Conservation (phyloP, 169 alveolate genomes). For the Cyclospora cayetanensis region DNA sequence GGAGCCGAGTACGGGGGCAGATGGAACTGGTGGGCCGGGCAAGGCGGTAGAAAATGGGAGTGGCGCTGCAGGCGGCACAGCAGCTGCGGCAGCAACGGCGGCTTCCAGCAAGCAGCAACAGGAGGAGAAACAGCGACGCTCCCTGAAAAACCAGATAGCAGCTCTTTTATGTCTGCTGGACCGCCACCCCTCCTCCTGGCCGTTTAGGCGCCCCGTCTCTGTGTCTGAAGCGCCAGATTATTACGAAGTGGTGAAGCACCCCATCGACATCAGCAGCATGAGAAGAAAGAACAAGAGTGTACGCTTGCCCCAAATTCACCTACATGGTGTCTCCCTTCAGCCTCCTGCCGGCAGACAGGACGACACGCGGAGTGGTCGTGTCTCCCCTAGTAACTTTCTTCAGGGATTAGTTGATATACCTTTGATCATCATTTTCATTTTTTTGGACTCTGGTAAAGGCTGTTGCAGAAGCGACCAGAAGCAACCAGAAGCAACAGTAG, state of each 20-base stretch:
- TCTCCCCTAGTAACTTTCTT: background rate
- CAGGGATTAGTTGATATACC: background rate
- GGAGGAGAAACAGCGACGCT: slow-evolving; percentile 35
- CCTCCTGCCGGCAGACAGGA: too few species aligned
- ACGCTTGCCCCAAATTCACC: too few species aligned
- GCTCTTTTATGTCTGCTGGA: slow-evolving; percentile 82
- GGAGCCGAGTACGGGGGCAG: slow-evolving; percentile 74
- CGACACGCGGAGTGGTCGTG: too few species aligned
- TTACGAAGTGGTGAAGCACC: slow-evolving; percentile 95
- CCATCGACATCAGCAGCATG: slow-evolving; percentile 96
- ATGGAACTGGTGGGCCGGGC: background rate
- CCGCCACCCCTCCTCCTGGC: slow-evolving; percentile 92
- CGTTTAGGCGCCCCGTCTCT: slow-evolving; percentile 96
- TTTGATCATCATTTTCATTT: background rate
- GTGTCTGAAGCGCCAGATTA: slow-evolving; percentile 97
- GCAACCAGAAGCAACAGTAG: too few species aligned
- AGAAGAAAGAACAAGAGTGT: slow-evolving; percentile 82
- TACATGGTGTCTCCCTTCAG: too few species aligned
- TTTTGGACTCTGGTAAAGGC: too few species aligned
- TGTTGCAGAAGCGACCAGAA: too few species aligned
- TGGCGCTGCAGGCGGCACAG: slow-evolving; percentile 35
- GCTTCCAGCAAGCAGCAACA: background rate
- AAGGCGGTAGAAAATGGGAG: slow-evolving; percentile 70
- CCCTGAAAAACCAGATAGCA: slow-evolving; percentile 86
- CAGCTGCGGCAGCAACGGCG: background rate